Conservation (phyloP, 116 monocot species). For the Papilionanthe hybrid region DNA sequence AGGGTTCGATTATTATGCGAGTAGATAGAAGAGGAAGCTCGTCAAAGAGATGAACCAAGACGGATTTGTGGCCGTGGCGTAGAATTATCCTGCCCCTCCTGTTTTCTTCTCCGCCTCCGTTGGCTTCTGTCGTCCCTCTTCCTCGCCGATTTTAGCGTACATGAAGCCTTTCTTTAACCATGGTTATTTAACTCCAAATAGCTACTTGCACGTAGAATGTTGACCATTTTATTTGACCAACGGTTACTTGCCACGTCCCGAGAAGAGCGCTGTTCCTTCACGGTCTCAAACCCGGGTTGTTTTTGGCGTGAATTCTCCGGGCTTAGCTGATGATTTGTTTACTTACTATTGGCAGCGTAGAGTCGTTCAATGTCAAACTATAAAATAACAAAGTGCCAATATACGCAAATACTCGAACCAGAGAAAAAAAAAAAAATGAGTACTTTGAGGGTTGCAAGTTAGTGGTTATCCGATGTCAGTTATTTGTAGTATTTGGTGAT, state of each 20-base stretch:
- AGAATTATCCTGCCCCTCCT: background rate
- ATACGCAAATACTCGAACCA: no score
- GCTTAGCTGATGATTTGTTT: background rate
- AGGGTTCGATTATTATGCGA: slow-evolving; percentile 4
- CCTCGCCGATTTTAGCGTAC: background rate
- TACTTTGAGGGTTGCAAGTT: no score
- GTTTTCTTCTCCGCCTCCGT: slow-evolving; percentile 11
- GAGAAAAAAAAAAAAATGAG: no score
- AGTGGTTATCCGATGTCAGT: no score
- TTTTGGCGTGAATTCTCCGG: background rate
- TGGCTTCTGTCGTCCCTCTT: background rate
- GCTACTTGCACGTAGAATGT: background rate
- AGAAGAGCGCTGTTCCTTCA: background rate
- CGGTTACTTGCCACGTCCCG: background rate
- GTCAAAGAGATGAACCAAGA: slow-evolving; percentile 2
- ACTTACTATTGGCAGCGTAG: background rate
- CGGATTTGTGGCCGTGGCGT: slow-evolving; percentile 3
- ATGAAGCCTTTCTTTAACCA: background rate
- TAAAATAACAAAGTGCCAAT: no score
- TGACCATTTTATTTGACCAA: background rate
- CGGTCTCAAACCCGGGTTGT: background rate
- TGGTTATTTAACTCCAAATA: background rate
- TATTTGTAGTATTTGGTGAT: no score
- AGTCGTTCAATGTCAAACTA: background rate
- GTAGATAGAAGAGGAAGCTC: background rate